Percentiles rank a stretch among this genome's conserved stretches.
phyloP scores from a whole-genome alignment of 1,139 yeast species.

The Candida labiduridarum region DNA sequence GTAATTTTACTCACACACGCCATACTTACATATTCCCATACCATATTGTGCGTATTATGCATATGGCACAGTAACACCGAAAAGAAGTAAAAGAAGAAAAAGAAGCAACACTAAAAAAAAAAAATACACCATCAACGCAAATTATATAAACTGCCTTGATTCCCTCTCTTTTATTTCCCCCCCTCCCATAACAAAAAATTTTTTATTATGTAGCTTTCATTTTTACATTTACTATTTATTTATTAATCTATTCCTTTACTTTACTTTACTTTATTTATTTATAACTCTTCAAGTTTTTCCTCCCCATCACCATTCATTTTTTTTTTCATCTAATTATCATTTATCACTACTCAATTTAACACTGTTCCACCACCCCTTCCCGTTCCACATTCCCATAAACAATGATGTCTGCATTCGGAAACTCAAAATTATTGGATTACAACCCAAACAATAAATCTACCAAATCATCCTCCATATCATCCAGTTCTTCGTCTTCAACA shows the following conservation, averaged over 20 bases:
- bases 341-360: too few relatives aligned
- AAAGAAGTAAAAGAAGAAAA: too few relatives aligned
- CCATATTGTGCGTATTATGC: neutral
- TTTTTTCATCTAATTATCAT: neutral
- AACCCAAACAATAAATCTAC: conserved; percentile 1
- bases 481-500: conserved; percentile 25
- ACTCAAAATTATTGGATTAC: conserved; percentile 1
- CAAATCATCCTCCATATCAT: conserved; percentile 13
- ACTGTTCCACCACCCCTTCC: neutral
- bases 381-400: neutral
- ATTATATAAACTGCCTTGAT: conserved; percentile 2
- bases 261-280: neutral
- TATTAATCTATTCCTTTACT: neutral
- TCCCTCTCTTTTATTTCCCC: neutral
- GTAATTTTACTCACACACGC: neutral
- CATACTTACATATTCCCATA: neutral
- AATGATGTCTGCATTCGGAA: conserved; percentile 10
- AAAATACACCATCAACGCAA: neutral
- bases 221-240: neutral
- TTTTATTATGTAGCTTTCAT: neutral
- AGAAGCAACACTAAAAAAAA: too few relatives aligned
- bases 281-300: neutral
- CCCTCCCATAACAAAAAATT: neutral
- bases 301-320: neutral
- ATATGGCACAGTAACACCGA: neutral